These are phyloP conservation scores for Elsinoe fawcettii DNA, from an alignment of 2,329 filamentous ascomycete genomes.

Conservation along the genomic window DNA sequence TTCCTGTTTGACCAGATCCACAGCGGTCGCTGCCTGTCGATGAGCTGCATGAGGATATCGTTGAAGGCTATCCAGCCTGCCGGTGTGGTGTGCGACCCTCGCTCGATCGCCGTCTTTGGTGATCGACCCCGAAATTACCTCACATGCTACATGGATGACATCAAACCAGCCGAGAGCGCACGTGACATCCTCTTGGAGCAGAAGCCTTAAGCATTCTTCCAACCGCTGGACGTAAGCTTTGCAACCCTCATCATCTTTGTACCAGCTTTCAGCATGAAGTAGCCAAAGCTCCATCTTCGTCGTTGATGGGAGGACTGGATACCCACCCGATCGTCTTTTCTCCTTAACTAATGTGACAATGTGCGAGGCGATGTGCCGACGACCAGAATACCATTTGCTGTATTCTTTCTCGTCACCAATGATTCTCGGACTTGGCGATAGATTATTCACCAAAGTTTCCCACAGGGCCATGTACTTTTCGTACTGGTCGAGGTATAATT, in stretches of 20 bases:
- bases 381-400: not conserved
- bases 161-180: not conserved
- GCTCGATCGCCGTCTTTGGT: not conserved
- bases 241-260: not conserved
- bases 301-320: not conserved
- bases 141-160: not conserved
- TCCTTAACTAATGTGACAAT: not conserved
- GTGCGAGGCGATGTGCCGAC: not conserved
- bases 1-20: not conserved
- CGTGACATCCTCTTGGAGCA: not conserved
- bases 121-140: not conserved
- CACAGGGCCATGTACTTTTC: not conserved
- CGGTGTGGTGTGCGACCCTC: not conserved
- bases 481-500: not conserved
- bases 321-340: not conserved
- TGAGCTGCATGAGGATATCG: not conserved
- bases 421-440: not conserved
- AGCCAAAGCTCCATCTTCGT: not conserved
- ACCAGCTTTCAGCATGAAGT: not conserved
- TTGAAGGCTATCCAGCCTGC: not conserved
- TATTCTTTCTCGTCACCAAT: not conserved
- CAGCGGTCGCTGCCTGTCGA: not conserved
- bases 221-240: not conserved
- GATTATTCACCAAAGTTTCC: not conserved
- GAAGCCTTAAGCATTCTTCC: not conserved